Evolutionary conservation across 805 yeast genomes (phyloP).

Genomic region (Ascoidea rubescens): DNA sequence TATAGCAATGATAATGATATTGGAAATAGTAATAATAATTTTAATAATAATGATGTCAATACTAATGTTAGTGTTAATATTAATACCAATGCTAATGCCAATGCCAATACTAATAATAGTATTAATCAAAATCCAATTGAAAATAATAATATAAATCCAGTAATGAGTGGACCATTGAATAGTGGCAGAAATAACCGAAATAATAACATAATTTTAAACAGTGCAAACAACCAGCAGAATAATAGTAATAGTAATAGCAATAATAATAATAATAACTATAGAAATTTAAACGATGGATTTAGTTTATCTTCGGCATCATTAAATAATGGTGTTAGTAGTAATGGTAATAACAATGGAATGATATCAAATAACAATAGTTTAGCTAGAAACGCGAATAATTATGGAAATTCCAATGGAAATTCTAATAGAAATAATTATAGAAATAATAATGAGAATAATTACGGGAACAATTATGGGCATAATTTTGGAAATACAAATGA

Average conservation of each 20-base stretch:
- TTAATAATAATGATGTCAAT: too few relatives aligned
- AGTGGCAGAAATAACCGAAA: too few relatives aligned
- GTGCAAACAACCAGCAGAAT: too few relatives aligned
- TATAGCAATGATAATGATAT: neutral
- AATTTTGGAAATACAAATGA: neutral
- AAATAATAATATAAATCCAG: too few relatives aligned
- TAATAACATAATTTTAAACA: too few relatives aligned
- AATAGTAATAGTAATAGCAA: too few relatives aligned
- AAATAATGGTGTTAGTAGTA: neutral
- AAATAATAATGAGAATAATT: neutral
- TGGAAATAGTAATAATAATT: neutral
- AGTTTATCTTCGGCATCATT: too few relatives aligned
- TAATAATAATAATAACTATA: too few relatives aligned
- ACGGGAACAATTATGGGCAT: neutral
- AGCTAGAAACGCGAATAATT: constrained; percentile 1
- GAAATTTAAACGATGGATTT: too few relatives aligned
- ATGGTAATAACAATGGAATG: constrained; percentile 8
- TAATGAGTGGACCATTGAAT: too few relatives aligned
- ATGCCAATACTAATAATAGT: neutral
- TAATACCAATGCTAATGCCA: too few relatives aligned
- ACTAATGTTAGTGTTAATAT: neutral
- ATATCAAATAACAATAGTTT: constrained; percentile 9
- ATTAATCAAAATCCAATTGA: too few relatives aligned
- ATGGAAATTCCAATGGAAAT: neutral
- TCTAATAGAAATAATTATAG: neutral